Evolutionary conservation across 768 basidiomycete species (phyloP).

Genomic region (Amanita pseudoporphyria): DNA sequence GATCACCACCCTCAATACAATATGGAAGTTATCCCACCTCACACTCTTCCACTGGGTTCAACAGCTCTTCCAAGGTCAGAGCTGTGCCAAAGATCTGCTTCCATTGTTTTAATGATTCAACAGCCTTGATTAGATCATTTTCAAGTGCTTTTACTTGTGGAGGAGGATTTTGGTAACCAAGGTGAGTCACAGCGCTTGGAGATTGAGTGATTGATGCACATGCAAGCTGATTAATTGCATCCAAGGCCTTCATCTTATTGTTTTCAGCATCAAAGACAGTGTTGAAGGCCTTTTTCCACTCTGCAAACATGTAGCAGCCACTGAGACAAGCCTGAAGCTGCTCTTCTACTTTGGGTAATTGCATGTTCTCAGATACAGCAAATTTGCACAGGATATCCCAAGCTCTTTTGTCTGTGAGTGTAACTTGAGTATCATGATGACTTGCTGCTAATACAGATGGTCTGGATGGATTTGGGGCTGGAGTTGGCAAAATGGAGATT

Average conservation of each 20-base stretch:
- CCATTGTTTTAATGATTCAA: neutral
- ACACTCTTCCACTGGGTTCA: constrained; percentile 5
- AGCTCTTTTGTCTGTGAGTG: constrained; percentile 2
- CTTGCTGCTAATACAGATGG: too few relatives aligned
- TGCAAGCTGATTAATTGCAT: constrained; percentile 1
- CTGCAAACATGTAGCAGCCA: neutral
- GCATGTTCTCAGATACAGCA: neutral
- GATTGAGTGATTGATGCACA: neutral
- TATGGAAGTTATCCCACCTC: constrained; percentile 4
- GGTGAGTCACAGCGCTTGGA: neutral
- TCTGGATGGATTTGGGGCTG: too few relatives aligned
- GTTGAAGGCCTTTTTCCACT: neutral
- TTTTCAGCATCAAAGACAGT: neutral
- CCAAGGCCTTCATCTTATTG: neutral
- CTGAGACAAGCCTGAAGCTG: neutral
- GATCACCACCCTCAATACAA: constrained; percentile 3
- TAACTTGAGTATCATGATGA: neutral
- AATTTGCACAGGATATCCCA: constrained; percentile 7
- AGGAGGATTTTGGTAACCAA: neutral
- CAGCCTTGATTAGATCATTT: neutral
- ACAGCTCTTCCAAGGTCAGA: constrained; percentile 4
- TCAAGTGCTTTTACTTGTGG: neutral
- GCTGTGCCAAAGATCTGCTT: constrained; percentile 3
- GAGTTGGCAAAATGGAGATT: too few relatives aligned
- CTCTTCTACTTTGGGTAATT: neutral